Evolutionary conservation across 2,329 filamentous ascomycete species (phyloP), one percentile per base, ranked within the genome.

Genomic region (Aschersonia sp.): DNA sequence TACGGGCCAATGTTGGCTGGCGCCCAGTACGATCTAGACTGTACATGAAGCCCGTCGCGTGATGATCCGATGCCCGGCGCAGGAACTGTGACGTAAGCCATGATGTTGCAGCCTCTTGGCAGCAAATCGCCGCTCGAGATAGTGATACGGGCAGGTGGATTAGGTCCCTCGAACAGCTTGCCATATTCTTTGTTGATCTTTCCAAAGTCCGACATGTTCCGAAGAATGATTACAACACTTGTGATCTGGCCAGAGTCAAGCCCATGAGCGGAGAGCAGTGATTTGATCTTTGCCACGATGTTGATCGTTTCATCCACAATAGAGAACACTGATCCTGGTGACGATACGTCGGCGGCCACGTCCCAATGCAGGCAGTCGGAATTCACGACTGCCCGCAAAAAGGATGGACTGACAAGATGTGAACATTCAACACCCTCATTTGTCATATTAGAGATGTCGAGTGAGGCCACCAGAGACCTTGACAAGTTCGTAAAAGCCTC

Each of bases 1-100:
- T 97, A 97, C 0, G 92, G 92, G 0, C 92, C 92, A 47, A 98
- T 97, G 59, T 97, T 97, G 28, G 92, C 91, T 0, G 92, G 92
- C 0, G 92, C 92, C 92, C 92, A 98, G 71, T 97, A 97, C 9
- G 88, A 94, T 40, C 86, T 74, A 3, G 85, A 89, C 65, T 97
- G 92, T 5, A 98, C 89, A 62, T 98, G 92, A 1, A 97, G 74
- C 0, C 78, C 78, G 46, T 73, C 71, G 65, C 85, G 64, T 32
- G 60, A 56, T n/a, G 47, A 47, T 4, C 47, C 51, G 6, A 52
- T 49, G 29, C 62, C 51, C 2, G 51, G 51, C 1, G 58, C 52
- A 30, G 70, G 67, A 3, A 69, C 60, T 1, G 67, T 67, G 40
- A 78, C 60, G 54, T 73, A 70, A 52, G 91, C 74, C 12, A 85